Percentiles rank a stretch among this genome's conserved stretches.
Evolutionary conservation across 164 flowering plant species (phyloP).

Genomic region (Umbilicus rupestris): DNA sequence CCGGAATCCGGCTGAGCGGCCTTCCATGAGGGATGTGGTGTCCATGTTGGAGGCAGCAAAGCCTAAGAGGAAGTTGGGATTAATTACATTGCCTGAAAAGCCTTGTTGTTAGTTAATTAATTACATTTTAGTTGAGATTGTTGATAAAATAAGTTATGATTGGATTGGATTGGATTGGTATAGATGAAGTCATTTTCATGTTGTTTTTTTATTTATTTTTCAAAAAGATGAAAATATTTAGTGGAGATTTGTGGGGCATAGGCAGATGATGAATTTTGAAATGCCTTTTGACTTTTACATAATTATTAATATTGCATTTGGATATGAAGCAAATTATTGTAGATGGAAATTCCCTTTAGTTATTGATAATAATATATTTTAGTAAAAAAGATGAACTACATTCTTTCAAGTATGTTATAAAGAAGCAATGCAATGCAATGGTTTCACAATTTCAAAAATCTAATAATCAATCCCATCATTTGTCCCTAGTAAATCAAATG

Average conservation of each 20-base stretch:
- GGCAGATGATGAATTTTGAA: neutral
- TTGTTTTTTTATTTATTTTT: neutral
- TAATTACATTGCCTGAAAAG: neutral
- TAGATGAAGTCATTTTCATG: neutral
- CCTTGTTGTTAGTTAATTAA: constrained; percentile 1
- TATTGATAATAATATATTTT: too few species aligned
- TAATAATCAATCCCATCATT: neutral
- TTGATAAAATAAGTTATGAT: neutral
- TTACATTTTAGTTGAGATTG: neutral
- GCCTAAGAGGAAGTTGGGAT: constrained; percentile 59
- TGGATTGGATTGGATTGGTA: neutral
- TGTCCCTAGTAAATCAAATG: neutral
- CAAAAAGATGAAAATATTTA: neutral
- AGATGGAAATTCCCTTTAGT: too few species aligned
- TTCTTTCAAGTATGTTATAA: too few species aligned
- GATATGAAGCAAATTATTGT: too few species aligned
- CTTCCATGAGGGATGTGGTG: constrained; percentile 93
- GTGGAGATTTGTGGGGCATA: constrained; percentile 2
- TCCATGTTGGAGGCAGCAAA: constrained; percentile 89
- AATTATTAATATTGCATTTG: too few species aligned
- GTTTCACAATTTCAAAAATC: too few species aligned
- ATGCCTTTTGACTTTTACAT: neutral
- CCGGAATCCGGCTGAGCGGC: constrained; percentile 75
- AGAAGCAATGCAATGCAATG: too few species aligned
- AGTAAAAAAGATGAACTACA: too few species aligned